A percentile compares a stretch with the other conserved stretches of the same genome.
Evolutionary conservation across 352 stramenopile genomes (phyloP).

Genomic region (Elongisporangium senticosum): DNA sequence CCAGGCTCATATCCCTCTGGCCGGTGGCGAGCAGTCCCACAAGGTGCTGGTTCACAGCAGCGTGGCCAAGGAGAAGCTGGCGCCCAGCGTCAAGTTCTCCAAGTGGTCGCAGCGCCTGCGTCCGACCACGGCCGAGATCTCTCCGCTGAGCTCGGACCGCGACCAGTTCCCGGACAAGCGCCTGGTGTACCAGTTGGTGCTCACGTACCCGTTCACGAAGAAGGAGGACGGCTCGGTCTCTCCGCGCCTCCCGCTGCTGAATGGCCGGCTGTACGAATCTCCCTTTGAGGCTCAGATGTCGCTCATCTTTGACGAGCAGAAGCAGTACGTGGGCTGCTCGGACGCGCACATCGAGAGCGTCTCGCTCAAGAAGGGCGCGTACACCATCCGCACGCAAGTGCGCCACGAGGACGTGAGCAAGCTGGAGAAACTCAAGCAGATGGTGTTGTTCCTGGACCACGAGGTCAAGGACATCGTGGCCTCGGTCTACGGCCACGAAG

Average conservation of each 20-base stretch:
- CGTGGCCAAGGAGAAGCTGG: slow-evolving; percentile 75
- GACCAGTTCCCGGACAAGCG: slow-evolving; percentile 82
- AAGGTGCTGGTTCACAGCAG: slow-evolving; percentile 71
- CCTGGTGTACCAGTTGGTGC: slow-evolving; percentile 85
- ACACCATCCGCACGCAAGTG: slow-evolving; percentile 64
- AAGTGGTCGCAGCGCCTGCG: slow-evolving; percentile 83
- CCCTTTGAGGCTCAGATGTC: slow-evolving; percentile 91
- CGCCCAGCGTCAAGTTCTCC: slow-evolving; percentile 64
- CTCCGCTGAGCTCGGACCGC: slow-evolving; percentile 67
- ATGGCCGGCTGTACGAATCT: slow-evolving; percentile 90
- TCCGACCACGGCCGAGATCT: slow-evolving; percentile 71
- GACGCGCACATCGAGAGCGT: slow-evolving; percentile 84
- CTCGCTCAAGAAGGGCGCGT: slow-evolving; percentile 84
- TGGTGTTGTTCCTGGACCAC: slow-evolving; percentile 71
- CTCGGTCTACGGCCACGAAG: slow-evolving; percentile 55
- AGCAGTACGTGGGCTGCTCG: slow-evolving; percentile 83
- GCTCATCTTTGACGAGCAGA: slow-evolving; percentile 93
- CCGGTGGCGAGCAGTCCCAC: slow-evolving; percentile 58
- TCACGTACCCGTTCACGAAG: slow-evolving; percentile 88
- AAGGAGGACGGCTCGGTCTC: slow-evolving; percentile 85
- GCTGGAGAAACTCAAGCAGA: slow-evolving; percentile 76
- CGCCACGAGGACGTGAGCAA: slow-evolving; percentile 81
- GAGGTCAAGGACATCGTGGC: slow-evolving; percentile 66
- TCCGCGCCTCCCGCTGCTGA: slow-evolving; percentile 68
- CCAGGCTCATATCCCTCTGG: slow-evolving; percentile 49